These are phyloP conservation scores for Daldinia sp. DNA, from an alignment of 2,329 filamentous ascomycete species.

Conservation along the genomic window DNA sequence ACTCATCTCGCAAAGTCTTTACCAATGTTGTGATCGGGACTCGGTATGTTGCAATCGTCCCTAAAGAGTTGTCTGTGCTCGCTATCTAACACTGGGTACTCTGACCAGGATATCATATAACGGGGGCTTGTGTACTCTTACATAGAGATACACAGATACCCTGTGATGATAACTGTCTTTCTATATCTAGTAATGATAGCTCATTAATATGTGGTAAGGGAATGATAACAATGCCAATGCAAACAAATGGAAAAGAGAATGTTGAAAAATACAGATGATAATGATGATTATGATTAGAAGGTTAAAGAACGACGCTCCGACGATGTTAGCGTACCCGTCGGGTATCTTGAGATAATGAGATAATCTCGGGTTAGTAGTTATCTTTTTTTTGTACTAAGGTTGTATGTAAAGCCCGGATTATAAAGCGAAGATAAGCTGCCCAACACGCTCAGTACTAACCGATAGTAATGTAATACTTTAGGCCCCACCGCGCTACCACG, in stretches of 20 bases:
- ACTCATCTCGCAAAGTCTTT: constrained; percentile 28
- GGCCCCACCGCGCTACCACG: constrained; percentile 6
- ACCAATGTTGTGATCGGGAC: constrained; percentile 35
- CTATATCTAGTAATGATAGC: background rate
- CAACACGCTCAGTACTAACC: background rate
- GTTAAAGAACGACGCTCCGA: background rate
- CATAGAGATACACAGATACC: no score
- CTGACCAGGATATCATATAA: constrained; percentile 11
- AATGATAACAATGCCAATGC: background rate
- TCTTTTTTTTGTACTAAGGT: background rate
- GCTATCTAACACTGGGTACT: constrained; percentile 25
- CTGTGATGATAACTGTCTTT: background rate
- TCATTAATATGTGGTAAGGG: background rate
- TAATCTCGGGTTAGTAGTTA: constrained; percentile 14
- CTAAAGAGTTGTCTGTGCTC: background rate
- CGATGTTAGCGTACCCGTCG: constrained; percentile 15
- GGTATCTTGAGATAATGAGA: constrained; percentile 26
- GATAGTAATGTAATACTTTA: constrained; percentile 1
- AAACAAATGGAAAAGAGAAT: constrained; percentile 6
- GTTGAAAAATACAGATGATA: background rate
- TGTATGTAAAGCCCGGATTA: constrained; percentile 4
- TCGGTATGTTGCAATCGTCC: constrained; percentile 35
- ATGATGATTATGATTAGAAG: background rate
- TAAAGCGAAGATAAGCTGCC: constrained; percentile 14
- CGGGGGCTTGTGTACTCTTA: constrained; percentile 1